These are phyloP conservation scores for Flaveria bidentis DNA, from an alignment of 129 eudicot genomes.

Conservation along the genomic window DNA sequence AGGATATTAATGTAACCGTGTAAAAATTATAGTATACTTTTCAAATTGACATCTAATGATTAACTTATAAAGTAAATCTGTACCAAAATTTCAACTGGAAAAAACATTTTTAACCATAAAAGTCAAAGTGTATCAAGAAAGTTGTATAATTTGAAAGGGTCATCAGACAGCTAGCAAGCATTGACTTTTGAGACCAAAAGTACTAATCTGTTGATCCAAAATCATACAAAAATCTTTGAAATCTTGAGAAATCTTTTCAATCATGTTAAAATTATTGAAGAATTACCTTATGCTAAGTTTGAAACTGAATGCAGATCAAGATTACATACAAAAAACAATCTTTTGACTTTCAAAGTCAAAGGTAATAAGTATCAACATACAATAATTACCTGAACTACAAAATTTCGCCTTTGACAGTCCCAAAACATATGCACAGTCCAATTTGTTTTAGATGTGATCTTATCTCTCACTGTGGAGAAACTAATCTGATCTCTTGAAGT, in stretches of 20 bases:
- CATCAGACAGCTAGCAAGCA: not conserved
- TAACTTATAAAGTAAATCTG: not conserved
- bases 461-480: constrained; percentile 88
- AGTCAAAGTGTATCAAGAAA: constrained; percentile 19
- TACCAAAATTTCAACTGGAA: constrained; percentile 7
- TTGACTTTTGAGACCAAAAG: constrained; percentile 35
- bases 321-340: not conserved
- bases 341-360: constrained; percentile 21
- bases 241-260: not conserved
- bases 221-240: not conserved
- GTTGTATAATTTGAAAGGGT: constrained; percentile 10
- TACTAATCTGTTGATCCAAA: not conserved
- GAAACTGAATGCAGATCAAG: not conserved
- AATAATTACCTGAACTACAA: constrained; percentile 73
- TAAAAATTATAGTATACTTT: not conserved
- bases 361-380: not conserved
- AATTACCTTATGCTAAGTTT: not conserved
- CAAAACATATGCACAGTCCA: constrained; percentile 87
- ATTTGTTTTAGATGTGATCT: constrained; percentile 62
- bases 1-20: not conserved
- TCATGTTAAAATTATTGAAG: not conserved
- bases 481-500: constrained; percentile 94
- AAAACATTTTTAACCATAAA: not conserved
- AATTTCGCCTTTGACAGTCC: constrained; percentile 93
- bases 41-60: not conserved